phyloP scores from a whole-genome alignment of 176 grass and related monocot genomes.

The Neostapfia colusana region DNA sequence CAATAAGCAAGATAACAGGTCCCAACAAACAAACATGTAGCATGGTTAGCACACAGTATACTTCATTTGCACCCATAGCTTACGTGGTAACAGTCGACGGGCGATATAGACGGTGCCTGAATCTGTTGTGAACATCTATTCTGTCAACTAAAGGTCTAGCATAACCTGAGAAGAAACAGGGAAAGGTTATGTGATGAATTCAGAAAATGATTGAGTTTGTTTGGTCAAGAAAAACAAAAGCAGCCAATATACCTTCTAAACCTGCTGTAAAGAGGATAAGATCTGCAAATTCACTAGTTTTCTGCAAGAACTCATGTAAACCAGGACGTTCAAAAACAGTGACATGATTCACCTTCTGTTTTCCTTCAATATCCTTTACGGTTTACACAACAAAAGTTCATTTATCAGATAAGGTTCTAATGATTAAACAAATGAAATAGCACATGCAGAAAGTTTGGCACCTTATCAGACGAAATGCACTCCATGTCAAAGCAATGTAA shows the following conservation, averaged over 20 bases:
- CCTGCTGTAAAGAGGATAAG: constrained; percentile 98
- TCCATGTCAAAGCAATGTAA: constrained; percentile 96
- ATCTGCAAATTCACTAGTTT: constrained; percentile 90
- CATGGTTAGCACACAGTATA: neutral
- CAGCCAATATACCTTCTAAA: constrained; percentile 71
- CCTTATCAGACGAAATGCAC: constrained; percentile 86
- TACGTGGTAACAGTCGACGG: constrained; percentile 96
- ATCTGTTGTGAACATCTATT: constrained; percentile 86
- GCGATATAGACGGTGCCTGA: constrained; percentile 83
- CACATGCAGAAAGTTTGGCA: constrained; percentile 28
- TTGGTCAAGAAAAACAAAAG: constrained; percentile 23
- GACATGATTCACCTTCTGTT: constrained; percentile 87
- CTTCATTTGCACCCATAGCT: constrained; percentile 46
- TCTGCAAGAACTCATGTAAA: constrained; percentile 87
- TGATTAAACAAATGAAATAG: constrained; percentile 18
- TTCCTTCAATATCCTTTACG: constrained; percentile 81
- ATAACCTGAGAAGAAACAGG: constrained; percentile 69
- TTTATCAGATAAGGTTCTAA: constrained; percentile 41
- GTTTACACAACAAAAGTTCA: constrained; percentile 26
- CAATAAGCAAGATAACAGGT: no score
- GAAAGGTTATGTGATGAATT: constrained; percentile 7
- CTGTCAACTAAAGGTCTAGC: constrained; percentile 92
- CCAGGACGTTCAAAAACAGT: constrained; percentile 99
- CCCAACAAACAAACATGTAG: constrained; percentile 14
- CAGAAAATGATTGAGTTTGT: neutral